Evolutionary conservation across 345 rosid species (phyloP).

Genomic region (Moricandia arvensis): DNA sequence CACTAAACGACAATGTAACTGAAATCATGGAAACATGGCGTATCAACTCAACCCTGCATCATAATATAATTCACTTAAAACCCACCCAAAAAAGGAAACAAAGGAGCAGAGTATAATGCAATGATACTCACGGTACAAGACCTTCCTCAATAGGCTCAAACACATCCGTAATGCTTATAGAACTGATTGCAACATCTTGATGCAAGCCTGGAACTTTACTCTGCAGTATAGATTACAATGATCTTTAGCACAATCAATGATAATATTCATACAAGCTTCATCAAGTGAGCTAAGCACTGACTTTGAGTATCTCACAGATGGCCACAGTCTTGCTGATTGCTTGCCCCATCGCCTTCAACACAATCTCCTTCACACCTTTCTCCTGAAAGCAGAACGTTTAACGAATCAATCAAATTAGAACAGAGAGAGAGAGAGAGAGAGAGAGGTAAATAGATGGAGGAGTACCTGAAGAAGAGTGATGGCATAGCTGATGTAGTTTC

Average conservation of each 20-base stretch:
- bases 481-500: conserved; percentile 89
- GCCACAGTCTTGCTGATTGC: conserved; percentile 92
- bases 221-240: conserved; percentile 42
- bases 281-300: conserved; percentile 18
- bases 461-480: conserved; percentile 68
- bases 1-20: conserved; percentile 69
- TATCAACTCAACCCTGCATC: conserved; percentile 88
- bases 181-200: conserved; percentile 87
- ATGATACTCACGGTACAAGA: conserved; percentile 69
- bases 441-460: neutral
- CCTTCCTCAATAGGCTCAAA: conserved; percentile 99
- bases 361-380: conserved; percentile 61
- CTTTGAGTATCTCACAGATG: conserved; percentile 80
- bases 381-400: conserved; percentile 43
- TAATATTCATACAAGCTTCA: neutral
- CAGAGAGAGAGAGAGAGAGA: neutral
- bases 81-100: neutral
- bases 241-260: neutral
- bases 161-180: conserved; percentile 86
- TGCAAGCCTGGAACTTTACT: conserved; percentile 70
- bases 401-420: neutral
- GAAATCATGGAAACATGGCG: conserved; percentile 95
- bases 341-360: conserved; percentile 93
- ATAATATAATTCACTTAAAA: conserved; percentile 24
- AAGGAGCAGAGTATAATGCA: neutral